These are phyloP conservation scores for Metarhizium guizhouense DNA, from an alignment of 2,329 filamentous ascomycete genomes.

Conservation along the genomic window DNA sequence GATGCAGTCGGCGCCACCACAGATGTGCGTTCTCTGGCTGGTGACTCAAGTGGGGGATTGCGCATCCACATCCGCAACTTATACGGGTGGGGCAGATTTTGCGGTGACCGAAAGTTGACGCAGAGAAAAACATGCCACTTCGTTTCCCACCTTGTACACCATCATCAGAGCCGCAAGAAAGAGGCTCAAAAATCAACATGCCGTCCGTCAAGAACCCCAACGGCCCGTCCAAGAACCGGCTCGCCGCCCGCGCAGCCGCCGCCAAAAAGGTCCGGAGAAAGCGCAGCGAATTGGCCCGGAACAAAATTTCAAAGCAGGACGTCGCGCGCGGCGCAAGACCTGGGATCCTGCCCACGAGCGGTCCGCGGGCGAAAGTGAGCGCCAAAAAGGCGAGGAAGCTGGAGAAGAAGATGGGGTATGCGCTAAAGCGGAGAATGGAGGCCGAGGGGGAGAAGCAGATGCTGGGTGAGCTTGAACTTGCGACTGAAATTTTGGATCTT, in stretches of 20 bases:
- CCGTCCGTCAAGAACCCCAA: conserved; percentile 51
- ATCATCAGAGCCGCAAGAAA: not conserved
- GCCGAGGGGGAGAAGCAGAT: conserved; percentile 40
- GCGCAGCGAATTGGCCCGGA: conserved; percentile 26
- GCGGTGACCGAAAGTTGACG: not conserved
- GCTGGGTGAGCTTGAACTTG: conserved; percentile 28
- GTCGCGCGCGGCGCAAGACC: conserved; percentile 39
- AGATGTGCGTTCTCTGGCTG: too few species aligned
- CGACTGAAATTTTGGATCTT: not conserved
- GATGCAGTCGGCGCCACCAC: too few species aligned
- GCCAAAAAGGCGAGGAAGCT: conserved; percentile 48
- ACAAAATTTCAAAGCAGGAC: conserved; percentile 33
- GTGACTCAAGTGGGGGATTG: too few species aligned
- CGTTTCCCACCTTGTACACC: not conserved
- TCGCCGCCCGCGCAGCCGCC: conserved; percentile 35
- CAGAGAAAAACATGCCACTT: not conserved
- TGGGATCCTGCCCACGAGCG: conserved; percentile 46
- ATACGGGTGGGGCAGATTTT: too few species aligned
- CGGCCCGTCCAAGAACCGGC: conserved; percentile 44
- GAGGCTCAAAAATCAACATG: conserved; percentile 24
- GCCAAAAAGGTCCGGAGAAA: conserved; percentile 35
- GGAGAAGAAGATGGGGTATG: conserved; percentile 43
- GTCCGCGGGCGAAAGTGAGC: conserved; percentile 41
- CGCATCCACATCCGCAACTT: too few species aligned
- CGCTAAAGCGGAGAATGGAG: conserved; percentile 42